Percentiles rank a stretch among this genome's conserved stretches.
Conservation (phyloP, 2,329 filamentous ascomycete genomes). For the Venturia nashicola region DNA sequence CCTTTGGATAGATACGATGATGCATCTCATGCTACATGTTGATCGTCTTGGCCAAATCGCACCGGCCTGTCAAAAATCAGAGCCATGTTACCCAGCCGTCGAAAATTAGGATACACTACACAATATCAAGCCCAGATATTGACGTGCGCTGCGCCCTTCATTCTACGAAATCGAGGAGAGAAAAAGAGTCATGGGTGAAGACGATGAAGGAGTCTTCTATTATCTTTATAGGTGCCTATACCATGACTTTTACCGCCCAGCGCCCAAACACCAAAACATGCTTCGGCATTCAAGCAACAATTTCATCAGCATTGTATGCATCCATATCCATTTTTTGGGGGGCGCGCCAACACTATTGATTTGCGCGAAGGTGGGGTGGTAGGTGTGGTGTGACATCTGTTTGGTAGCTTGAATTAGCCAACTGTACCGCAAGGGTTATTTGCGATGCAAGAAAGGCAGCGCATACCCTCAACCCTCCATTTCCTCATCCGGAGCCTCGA, state of each 20-base stretch:
- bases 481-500: constrained; percentile 53
- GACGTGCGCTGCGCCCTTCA: too few species aligned
- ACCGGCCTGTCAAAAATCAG: too few species aligned
- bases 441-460: background rate
- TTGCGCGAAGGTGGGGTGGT: background rate
- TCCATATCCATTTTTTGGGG: background rate
- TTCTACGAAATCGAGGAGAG: too few species aligned
- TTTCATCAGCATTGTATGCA: background rate
- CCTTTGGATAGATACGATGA: too few species aligned
- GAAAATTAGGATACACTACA: too few species aligned
- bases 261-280: background rate
- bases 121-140: too few species aligned
- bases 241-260: background rate
- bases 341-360: background rate
- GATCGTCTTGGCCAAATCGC: too few species aligned
- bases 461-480: constrained; percentile 46
- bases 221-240: background rate
- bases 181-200: too few species aligned
- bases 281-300: background rate
- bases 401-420: background rate
- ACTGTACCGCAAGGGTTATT: background rate
- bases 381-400: background rate
- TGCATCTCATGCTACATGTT: too few species aligned
- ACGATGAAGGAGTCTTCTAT: background rate
- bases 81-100: too few species aligned